Percentiles rank a stretch among this genome's conserved stretches.
Conservation (phyloP, 768 basidiomycete species). For the Rhodosporidiobolus sp. region DNA sequence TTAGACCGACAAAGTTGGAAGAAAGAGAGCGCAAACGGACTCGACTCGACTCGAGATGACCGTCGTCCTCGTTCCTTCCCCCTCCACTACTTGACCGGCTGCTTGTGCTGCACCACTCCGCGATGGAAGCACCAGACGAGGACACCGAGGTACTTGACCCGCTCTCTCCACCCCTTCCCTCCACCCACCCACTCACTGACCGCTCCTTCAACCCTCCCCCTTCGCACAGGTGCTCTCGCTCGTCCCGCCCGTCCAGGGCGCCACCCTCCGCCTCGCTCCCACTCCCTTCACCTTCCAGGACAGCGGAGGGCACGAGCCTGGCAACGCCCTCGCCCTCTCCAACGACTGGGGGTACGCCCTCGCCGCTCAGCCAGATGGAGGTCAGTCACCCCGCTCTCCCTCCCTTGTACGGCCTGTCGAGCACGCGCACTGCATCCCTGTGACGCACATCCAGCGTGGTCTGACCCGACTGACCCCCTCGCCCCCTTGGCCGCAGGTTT, state of each 20-base stretch:
- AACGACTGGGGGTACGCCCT: constrained; percentile 38
- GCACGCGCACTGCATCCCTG: background rate
- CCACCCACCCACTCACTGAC: background rate
- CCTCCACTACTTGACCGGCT: too few species aligned
- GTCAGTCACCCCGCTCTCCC: constrained; percentile 1
- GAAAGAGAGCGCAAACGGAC: too few species aligned
- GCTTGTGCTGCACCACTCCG: background rate
- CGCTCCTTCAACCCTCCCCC: background rate
- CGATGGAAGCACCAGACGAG: constrained; percentile 33
- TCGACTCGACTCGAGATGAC: too few species aligned
- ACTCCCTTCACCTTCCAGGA: background rate
- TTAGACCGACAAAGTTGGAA: too few species aligned
- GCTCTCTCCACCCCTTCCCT: background rate
- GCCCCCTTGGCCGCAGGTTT: constrained; percentile 32
- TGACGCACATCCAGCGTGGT: background rate
- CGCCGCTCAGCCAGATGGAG: background rate
- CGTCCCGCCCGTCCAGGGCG: constrained; percentile 26
- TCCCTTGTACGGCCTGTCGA: background rate
- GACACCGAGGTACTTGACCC: constrained; percentile 33
- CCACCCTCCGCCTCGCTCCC: constrained; percentile 5
- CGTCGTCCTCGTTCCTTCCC: too few species aligned
- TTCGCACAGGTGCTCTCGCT: constrained; percentile 32
- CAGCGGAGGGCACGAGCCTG: constrained; percentile 1
- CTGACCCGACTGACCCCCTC: background rate
- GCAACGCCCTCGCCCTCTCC: constrained; percentile 27